Evolutionary conservation across 177 flowering plant species (phyloP), one percentile per base, ranked within the genome.

Genomic region (Vitis hybrid): DNA sequence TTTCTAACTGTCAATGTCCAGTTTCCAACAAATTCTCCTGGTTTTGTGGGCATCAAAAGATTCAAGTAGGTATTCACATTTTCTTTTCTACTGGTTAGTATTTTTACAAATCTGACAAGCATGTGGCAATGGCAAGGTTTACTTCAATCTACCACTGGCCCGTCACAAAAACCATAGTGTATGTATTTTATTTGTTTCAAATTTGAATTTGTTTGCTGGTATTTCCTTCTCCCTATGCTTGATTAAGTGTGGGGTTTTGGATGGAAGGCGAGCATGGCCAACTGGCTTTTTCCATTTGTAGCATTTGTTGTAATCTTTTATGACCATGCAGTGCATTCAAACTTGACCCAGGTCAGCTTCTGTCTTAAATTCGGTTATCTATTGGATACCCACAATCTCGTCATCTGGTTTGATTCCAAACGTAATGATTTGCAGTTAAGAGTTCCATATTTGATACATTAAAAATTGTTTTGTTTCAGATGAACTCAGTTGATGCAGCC

Each of bases 51-150:
- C 87, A 75, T 75, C 83, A 69, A 87, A 86, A 82, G 88, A 75
- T 76, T 78, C 92, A 88, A 90, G 91, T 87, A 89, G 91, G 91
- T 89, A 88, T 81, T 78, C 63, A 70, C 50, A 57, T 81, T 76
- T 60, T 79, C 70, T 74, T 77, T 81, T 64, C 70, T 82, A 67
- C 45, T 77, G 75, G 68, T 69, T 78, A 78, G 77, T 79, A 72
- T 67, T 84, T 80, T 34, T 34, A 72, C 77, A 70, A 67, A 65
- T 85, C 86, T 86, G 81, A 70, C 78, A 72, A 80, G 86, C 74
- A 75, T 83, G 79, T 76, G 77, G 81, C 75, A 56, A 81, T 69
- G 76, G 56, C 60, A 74, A 84, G 82, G 85, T 69, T 74, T 73
- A 34, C 83, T 79, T 71, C 82, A 69, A 70, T 71, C 76, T 78